These are phyloP conservation scores for Dissophora globulifera DNA, from an alignment of 192 early-diverging fungal species.

Conservation along the genomic window DNA sequence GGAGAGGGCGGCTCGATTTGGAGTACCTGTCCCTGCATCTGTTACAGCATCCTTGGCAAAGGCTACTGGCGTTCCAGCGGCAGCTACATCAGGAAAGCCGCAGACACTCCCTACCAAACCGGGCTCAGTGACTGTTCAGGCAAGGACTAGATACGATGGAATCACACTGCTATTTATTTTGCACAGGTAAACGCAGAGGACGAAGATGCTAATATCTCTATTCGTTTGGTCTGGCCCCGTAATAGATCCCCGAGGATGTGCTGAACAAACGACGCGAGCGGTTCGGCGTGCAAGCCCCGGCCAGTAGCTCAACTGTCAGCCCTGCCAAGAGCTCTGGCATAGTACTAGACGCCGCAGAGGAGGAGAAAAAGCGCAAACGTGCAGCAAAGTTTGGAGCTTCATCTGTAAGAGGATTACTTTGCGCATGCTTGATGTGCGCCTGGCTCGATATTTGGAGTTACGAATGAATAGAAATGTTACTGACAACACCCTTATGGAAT, in stretches of 20 bases:
- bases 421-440: too few species aligned
- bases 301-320: not conserved
- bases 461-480: too few species aligned
- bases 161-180: not conserved
- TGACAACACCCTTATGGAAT: not conserved
- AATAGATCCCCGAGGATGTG: conserved; percentile 60
- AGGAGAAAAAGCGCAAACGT: conserved; percentile 76
- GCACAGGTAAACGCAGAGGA: too few species aligned
- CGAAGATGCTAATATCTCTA: too few species aligned
- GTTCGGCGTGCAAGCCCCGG: conserved; percentile 56
- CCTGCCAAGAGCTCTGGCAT: not conserved
- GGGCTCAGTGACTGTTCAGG: conserved; percentile 21
- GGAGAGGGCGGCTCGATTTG: conserved; percentile 68
- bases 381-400: conserved; percentile 64
- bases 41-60: conserved; percentile 23
- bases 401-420: conserved; percentile 4
- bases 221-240: too few species aligned
- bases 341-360: conserved; percentile 56
- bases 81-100: conserved; percentile 1
- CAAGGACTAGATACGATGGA: conserved; percentile 2
- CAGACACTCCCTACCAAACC: conserved; percentile 22
- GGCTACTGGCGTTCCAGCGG: conserved; percentile 3
- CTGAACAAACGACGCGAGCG: conserved; percentile 64
- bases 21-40: conserved; percentile 38
- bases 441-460: too few species aligned